A percentile compares a stretch with the other conserved stretches of the same genome.
phyloP scores from a whole-genome alignment of 2,329 filamentous ascomycete species.

The Fusarium graminum region DNA sequence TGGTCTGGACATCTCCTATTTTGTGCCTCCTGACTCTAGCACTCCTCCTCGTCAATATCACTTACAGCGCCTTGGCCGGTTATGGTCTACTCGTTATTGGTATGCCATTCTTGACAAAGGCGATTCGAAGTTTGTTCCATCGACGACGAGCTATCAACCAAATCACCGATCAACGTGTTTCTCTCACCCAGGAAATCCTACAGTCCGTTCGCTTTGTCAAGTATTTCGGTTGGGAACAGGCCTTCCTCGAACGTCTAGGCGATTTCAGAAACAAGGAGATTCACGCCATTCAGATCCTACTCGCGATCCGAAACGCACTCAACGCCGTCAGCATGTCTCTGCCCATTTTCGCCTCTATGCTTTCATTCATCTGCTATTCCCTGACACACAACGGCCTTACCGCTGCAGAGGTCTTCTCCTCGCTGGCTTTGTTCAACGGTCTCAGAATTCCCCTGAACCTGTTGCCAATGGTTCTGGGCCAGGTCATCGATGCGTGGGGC shows the following conservation, averaged over 20 bases:
- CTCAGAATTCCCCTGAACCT: slow-evolving; percentile 91
- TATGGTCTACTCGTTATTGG: slow-evolving; percentile 85
- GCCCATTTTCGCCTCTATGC: slow-evolving; percentile 94
- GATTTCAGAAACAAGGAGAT: slow-evolving; percentile 83
- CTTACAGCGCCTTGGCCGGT: slow-evolving; percentile 89
- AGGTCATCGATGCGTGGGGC: slow-evolving; percentile 89
- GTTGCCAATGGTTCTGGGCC: slow-evolving; percentile 87
- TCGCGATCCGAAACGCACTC: slow-evolving; percentile 87
- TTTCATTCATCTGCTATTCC: slow-evolving; percentile 89
- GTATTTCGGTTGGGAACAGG: slow-evolving; percentile 94
- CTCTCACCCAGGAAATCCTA: slow-evolving; percentile 91
- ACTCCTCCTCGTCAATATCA: slow-evolving; percentile 86
- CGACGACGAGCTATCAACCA: slow-evolving; percentile 88
- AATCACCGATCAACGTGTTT: slow-evolving; percentile 91
- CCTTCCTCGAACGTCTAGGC: slow-evolving; percentile 82
- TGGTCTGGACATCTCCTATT: slow-evolving; percentile 89
- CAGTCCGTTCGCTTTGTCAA: slow-evolving; percentile 95
- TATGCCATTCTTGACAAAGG: slow-evolving; percentile 80
- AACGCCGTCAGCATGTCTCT: slow-evolving; percentile 86
- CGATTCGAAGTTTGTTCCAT: slow-evolving; percentile 81
- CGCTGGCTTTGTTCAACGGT: slow-evolving; percentile 91
- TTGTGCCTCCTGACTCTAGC: slow-evolving; percentile 82
- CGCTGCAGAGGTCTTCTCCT: slow-evolving; percentile 91
- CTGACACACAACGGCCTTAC: slow-evolving; percentile 75
- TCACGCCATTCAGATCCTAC: slow-evolving; percentile 81